Base-by-base conservation (phyloP, 139 green algal genomes). In the Pleodorina starrii region DNA sequence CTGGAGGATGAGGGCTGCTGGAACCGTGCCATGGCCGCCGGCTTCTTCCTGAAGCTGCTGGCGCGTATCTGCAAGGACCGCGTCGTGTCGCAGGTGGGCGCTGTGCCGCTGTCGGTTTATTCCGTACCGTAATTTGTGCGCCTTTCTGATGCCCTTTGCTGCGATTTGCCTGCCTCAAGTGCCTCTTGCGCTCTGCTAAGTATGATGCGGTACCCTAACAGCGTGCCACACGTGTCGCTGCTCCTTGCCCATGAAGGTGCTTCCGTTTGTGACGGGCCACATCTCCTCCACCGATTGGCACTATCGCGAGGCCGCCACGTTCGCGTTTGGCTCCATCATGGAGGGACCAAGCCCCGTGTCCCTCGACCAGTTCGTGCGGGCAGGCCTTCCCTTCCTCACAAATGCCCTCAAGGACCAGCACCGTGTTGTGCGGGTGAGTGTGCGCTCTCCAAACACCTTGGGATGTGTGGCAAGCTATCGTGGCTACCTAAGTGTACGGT, bases 241-340 rank as follows among this genome's bases (percentile, higher is more conserved):
- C 51, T 60, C 51, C 51, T 27, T 60, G 14, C 51, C 54, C 29
- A 25, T 75, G 9, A 14, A 66, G 43, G 42, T 81, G 38, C 23
- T 76, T 42, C 72, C 51, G 48, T 57, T 44, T 77, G 63, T 71
- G 10, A 80, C 72, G 40, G 42, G 93, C 72, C 98, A 99, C 94
- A 98, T 99, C 85, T 91, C 91, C 4, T 88, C 95, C 42, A 94
- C 97, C 50, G 96, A 98, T 91, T 99, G 98, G 98, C 95, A 97
- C 12, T 88, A 89, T n/a, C 89, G 98, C 7, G 98, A 99, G 91
- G 98, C 97, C 11, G 98, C 98, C 35, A 99, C 97, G 27, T 98
- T 98, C 91, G 98, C 97, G 1, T 99, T 99, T 93, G 97, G 98
- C 32, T 96, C 94, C 51, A 98, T 99, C 78, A 92, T 99, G 85